Base-by-base conservation (phyloP, 176 grass and related monocot species). In the Chloris gayana region DNA sequence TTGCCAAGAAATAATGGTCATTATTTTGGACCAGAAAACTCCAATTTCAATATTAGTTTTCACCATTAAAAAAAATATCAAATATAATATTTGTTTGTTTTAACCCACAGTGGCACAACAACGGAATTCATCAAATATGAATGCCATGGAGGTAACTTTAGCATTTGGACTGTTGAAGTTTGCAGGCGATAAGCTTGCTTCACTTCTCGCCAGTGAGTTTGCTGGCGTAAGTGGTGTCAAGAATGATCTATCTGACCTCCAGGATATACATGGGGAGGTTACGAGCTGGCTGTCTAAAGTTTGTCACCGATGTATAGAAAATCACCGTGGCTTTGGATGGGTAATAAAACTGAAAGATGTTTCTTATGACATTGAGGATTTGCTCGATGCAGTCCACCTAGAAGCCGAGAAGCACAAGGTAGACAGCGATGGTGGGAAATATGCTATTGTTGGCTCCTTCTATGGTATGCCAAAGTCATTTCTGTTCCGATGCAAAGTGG, bases 301-400 rank as follows among this genome's bases (percentile, higher is more conserved):
- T 26, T 1, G 0, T 35, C 22, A 41, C 5, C 22, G 0, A 60
- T 5, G 51, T 17, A 27, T 26, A 39, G 53, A n/a, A 1, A 27
- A 7, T 41, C 21, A 42, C 2, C 22, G 12, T 5, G 10, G 1
- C 9, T 15, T 26, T 26, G 6, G 1, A 0, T 42, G 73, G 73
- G 6, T 61, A 32, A 27, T 1, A 3, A 27, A 75, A 41, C 1
- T 75, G 31, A 59, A 7, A 60, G 4, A 44, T 22, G 15, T 65
- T 45, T 60, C 10, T 2, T 31, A 12, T 15, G 50, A 69, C 84
- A 0, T 74, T 68, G 75, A 69, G 69, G 47, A 62, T 61, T 53
- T 80, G 42, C 42, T 45, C 7, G 4, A 37, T 37, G 35, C 4
- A 5, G 35, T 37, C 35, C 3, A 37, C 35, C 35, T 37, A 37